These are phyloP conservation scores for Ophiostoma triangulosporum DNA, from an alignment of 2,329 filamentous ascomycete species.

Conservation along the genomic window DNA sequence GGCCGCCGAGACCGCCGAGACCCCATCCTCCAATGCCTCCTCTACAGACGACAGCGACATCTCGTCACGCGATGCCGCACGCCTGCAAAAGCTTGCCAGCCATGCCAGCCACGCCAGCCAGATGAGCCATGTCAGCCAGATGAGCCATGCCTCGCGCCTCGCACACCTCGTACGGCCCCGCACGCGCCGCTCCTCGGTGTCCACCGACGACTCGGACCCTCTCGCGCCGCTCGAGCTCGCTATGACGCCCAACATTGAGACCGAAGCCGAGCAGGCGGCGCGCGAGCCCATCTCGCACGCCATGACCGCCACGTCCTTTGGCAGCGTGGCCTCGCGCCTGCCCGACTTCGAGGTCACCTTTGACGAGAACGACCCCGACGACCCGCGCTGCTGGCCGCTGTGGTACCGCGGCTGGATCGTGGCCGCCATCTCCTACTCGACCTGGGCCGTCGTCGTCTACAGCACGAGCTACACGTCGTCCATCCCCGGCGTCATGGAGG, in stretches of 20 bases:
- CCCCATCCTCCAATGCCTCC: not conserved
- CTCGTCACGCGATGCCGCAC: not conserved
- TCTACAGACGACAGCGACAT: not conserved
- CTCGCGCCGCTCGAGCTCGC: conserved; percentile 14
- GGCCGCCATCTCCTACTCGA: conserved; percentile 28
- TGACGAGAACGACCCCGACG: conserved; percentile 40
- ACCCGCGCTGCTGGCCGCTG: conserved; percentile 57
- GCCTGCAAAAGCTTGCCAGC: conserved; percentile 1
- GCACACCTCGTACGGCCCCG: not conserved
- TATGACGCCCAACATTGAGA: conserved; percentile 12
- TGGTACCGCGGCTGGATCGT: conserved; percentile 27
- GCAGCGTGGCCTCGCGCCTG: conserved; percentile 25
- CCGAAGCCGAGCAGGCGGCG: conserved; percentile 8
- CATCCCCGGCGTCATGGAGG: conserved; percentile 49
- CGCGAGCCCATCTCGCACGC: conserved; percentile 26
- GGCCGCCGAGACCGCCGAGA: not conserved
- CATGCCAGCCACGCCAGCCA: conserved; percentile 1
- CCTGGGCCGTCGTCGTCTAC: conserved; percentile 45
- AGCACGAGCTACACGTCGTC: conserved; percentile 63
- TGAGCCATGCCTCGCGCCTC: conserved; percentile 1
- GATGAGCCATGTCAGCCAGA: conserved; percentile 1
- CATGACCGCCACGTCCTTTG: conserved; percentile 26
- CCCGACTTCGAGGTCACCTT: conserved; percentile 58
- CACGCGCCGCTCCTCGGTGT: conserved; percentile 4
- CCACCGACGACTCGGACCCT: conserved; percentile 13